Base-by-base conservation (phyloP, 371 early-diverging fungal genomes). In the Parasitella parasitica region DNA sequence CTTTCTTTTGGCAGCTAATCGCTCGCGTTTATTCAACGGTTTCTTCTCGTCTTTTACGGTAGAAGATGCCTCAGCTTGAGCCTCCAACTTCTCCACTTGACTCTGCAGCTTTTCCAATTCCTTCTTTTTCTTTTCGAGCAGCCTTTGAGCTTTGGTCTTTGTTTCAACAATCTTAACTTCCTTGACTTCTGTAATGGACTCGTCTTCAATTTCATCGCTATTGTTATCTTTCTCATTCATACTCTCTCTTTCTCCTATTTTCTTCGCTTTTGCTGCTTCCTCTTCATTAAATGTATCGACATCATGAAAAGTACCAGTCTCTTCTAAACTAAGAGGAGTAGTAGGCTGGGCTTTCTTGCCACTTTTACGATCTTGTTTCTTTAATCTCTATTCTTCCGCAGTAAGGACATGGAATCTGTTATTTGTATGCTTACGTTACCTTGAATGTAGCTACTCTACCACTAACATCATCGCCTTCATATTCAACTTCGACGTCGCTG, bases 401-500 rank as follows among this genome's bases (percentile, higher is more conserved):
- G 2, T n/a, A 39, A 35, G 28, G 27, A 53, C 8, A 24, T 13
- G 30, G 30, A 15, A 24, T 22, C 7, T 34, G 11, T 11, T n/a
- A 34, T 34, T 52, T 20, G 16, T 16, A 32, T 32, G 6, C 11
- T 32, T 4, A 1, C 4, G 6, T 6, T 69, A 91, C 93, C 83
- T 90, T 89, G 66, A 91, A 91, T 56, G 80, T 82, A 26, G 89
- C 80, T 0, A 85, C 83, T 67, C 80, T 85, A 36, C 91, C 93
- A 6, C 83, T 82, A 0, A 64, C 69, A 11, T 79, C 82, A 34
- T 84, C 85, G 4, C 85, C 86, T 54, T 87, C 86, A 71, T 85
- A 89, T 28, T 85, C 86, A 18, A 94, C 85, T 64, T 93, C 91
- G 5, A 94, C 91, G 54, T 87, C 93, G 26, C 91, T 90, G 22